Evolutionary conservation across 2,329 filamentous ascomycete genomes (phyloP), one percentile per base, ranked within the genome.

Genomic region (Fusarium duplospermum): DNA sequence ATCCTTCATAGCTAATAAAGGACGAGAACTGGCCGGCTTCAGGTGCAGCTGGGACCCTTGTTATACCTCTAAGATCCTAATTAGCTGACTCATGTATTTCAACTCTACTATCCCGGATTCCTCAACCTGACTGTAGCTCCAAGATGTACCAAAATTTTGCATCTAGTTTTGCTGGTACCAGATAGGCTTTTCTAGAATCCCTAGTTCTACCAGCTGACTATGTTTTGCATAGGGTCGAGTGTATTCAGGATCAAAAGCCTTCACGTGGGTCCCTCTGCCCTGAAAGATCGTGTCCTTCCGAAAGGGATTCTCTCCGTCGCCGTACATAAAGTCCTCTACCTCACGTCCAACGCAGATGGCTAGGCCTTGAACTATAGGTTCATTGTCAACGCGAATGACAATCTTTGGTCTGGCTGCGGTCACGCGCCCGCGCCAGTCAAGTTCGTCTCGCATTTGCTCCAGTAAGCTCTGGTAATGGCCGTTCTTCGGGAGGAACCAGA

Each of bases 401-500:
- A 75, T 24, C 2, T 35, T 75, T 1, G 71, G 73, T 9, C 24
- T 59, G 6, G 35, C 14, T 1, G 3, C 4, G 4, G 13, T 2
- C 0, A 8, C 11, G 4, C 73, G 65, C 2, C 64, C 62, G 2
- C 61, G 65, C 74, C 69, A 76, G 1, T 11, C 63, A 0, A 65
- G 33, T 1, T 24, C 66, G 2, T 54, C 29, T 3, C 71, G 61
- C 31, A 76, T 61, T 0, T 69, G 52, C 14, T 64, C 11, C 2
- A 74, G 24, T 5, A 76, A 7, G 14, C 45, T n/a, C 2, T 57
- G 24, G 7, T 74, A 69, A 7, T 36, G 7, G 3, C 57, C 62
- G 4, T 16, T 4, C 0, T 33, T 11, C 20, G 71, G 64, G 16
- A 78, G 2, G 27, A 83, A 83, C 4, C 10, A 11, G 1, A 84